phyloP scores from a whole-genome alignment of 805 yeast genomes.

The Wickerhamomyces rabaulensis region DNA sequence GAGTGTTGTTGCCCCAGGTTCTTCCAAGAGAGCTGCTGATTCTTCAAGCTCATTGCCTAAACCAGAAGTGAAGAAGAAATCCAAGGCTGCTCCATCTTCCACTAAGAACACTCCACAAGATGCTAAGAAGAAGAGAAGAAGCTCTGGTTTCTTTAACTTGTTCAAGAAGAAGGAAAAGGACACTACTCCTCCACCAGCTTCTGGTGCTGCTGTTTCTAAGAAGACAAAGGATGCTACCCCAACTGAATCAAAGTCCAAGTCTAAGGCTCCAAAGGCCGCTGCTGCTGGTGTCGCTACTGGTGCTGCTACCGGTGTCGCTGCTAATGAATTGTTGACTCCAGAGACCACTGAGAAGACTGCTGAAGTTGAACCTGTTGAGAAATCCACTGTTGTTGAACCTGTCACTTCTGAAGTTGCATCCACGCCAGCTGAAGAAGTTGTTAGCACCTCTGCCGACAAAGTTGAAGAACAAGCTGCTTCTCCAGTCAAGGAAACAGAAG shows the following conservation, averaged over 20 bases:
- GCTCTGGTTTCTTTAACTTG: constrained; percentile 13
- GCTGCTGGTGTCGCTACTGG: constrained; percentile 3
- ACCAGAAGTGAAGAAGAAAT: not conserved
- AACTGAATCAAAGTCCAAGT: not conserved
- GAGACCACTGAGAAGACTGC: not conserved
- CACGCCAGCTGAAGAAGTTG: no score
- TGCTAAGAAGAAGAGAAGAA: constrained; percentile 13
- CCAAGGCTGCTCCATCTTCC: not conserved
- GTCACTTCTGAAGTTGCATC: no score
- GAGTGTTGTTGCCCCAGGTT: not conserved
- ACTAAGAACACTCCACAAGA: not conserved
- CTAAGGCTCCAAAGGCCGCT: not conserved
- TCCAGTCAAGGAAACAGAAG: not conserved
- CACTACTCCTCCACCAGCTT: not conserved
- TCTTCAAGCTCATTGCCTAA: not conserved
- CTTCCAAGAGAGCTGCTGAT: not conserved
- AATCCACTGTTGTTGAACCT: not conserved
- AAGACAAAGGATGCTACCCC: constrained; percentile 3
- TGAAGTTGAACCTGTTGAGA: not conserved
- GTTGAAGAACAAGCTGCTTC: not conserved
- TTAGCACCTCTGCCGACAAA: not conserved
- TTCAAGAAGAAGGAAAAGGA: constrained; percentile 12
- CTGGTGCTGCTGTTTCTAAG: constrained; percentile 4
- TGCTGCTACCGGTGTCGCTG: not conserved
- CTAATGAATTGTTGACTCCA: not conserved